A percentile compares a stretch with the other conserved stretches of the same genome.
Evolutionary conservation across 176 grass and related monocot species (phyloP).

Genomic region (Neostapfia colusana): DNA sequence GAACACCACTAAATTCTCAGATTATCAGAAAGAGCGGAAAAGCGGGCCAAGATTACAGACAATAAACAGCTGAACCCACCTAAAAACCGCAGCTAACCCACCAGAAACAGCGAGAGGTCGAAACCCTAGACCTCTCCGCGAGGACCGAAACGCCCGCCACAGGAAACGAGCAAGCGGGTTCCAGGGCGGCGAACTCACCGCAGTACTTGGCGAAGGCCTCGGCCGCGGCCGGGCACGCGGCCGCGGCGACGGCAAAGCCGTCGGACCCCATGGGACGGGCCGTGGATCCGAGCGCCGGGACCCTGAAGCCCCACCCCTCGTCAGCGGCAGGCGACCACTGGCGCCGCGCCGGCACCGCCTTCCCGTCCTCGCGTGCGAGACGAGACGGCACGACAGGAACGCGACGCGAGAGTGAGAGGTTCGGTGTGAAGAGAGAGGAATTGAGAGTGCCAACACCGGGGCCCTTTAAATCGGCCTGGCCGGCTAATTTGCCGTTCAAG

Average conservation of each 20-base stretch:
- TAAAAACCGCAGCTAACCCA: conserved; percentile 17
- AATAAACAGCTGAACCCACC: background rate
- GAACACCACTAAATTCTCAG: background rate
- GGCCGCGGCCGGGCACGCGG: conserved; percentile 55
- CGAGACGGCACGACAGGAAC: conserved; percentile 2
- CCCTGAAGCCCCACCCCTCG: conserved; percentile 26
- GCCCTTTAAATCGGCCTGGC: no score
- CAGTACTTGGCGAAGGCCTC: conserved; percentile 74
- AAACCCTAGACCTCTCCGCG: conserved; percentile 10
- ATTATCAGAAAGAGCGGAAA: conserved; percentile 3
- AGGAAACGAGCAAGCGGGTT: background rate
- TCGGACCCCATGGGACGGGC: conserved; percentile 30
- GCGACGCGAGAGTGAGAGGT: no score
- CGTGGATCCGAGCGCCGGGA: conserved; percentile 45
- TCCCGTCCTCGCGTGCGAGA: conserved; percentile 38
- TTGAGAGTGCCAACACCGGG: no score
- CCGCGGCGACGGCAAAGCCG: conserved; percentile 34
- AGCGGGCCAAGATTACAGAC: background rate
- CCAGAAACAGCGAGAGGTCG: background rate
- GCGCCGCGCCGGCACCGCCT: background rate
- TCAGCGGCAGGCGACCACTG: background rate
- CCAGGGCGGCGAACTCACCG: conserved; percentile 51
- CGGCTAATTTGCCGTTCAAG: no score
- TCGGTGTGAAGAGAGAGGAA: no score
- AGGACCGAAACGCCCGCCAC: background rate